Evolutionary conservation across 2,329 filamentous ascomycete species (phyloP), one percentile per base, ranked within the genome.

Genomic region (Colletotrichum ledebouriae): DNA sequence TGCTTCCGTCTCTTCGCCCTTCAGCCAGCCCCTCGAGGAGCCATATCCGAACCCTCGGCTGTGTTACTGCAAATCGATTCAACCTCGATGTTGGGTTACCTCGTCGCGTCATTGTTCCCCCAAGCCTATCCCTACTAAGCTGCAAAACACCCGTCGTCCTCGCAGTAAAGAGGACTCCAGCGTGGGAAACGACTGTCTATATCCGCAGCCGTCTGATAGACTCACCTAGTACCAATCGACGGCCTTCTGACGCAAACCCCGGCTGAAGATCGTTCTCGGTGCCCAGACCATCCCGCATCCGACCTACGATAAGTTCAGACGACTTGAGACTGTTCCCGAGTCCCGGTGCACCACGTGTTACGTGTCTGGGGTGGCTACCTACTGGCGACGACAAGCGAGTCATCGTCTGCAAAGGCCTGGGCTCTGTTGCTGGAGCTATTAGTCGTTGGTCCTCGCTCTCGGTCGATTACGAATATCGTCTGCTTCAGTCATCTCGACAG

Each of bases 251-350:
- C 49, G 60, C 65, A 52, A 57, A 53, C 55, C 70, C 70, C 56
- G 56, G 69, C 42, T 55, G 65, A 41, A 70, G 62, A 71, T 72
- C 69, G 57, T 53, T 53, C 29, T 34, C 25, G 17, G 50, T 58
- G 53, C 46, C 52, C 25, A 63, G 29, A 53, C 42, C 58, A 58
- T 57, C 63, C 34, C 25, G 55, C 61, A 44, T 33, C 22, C 65
- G 42, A 59, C 29, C 10, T 25, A 49, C 5, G 7, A 42, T 22
- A 42, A 59, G 41, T 63, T 64, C 64, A 69, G 64, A 70, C 64
- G 67, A 63, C 63, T 69, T 69, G 67, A 68, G 67, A 70, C 64
- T 55, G 39, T 60, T 60, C 56, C 52, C 61, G 66, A 52, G 42
- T 60, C 66, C 61, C 62, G 63, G 62, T 61, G 56, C 63, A 67